Conservation (phyloP, 352 stramenopile genomes). For the Blastocystis sp. region DNA sequence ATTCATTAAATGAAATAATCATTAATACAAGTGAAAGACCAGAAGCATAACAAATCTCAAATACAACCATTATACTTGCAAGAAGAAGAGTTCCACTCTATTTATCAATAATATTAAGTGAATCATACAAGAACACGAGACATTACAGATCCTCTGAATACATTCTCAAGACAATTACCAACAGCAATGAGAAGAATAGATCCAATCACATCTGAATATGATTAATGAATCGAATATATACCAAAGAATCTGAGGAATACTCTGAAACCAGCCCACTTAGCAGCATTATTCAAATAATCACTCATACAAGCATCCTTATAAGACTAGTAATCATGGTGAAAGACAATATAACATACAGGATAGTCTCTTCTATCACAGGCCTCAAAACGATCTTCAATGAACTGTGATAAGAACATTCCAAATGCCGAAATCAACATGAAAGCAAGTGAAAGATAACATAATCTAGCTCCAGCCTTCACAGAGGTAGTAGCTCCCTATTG, state of each 20-base stretch:
- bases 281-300: not conserved
- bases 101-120: not conserved
- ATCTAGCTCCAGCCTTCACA: constrained; percentile 30
- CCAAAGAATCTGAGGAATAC: constrained; percentile 39
- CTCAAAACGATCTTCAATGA: constrained; percentile 13
- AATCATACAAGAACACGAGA: constrained; percentile 21
- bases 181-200: constrained; percentile 55
- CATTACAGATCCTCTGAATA: constrained; percentile 50
- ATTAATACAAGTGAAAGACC: constrained; percentile 16
- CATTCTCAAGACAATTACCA: constrained; percentile 63
- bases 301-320: not conserved
- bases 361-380: not conserved
- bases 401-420: constrained; percentile 46
- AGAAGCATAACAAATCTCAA: constrained; percentile 34
- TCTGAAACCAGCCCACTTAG: not conserved
- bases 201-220: not conserved
- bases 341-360: not conserved
- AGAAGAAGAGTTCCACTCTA: constrained; percentile 53
- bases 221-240: not conserved
- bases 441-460: constrained; percentile 21
- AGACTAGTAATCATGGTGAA: not conserved
- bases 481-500: constrained; percentile 46
- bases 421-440: constrained; percentile 17
- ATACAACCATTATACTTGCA: constrained; percentile 27
- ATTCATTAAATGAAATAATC: not conserved